Evolutionary conservation across 1,139 yeast genomes (phyloP).

Genomic region (Suhomyces choctaworum): DNA sequence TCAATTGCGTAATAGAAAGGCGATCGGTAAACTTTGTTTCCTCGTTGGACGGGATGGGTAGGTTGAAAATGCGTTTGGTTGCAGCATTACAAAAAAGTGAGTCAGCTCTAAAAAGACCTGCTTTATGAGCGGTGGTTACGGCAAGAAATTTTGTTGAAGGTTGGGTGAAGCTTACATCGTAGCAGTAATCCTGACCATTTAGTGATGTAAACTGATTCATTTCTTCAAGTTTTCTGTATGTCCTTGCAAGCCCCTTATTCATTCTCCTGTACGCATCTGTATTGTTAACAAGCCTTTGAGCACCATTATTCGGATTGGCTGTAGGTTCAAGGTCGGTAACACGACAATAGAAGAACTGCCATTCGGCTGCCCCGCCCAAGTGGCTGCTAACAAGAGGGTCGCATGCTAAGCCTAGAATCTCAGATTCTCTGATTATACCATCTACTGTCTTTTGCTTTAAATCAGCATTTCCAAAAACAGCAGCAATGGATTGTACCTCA

Average conservation of each 20-base stretch:
- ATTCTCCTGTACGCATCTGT: slow-evolving; percentile 43
- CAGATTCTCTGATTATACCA: slow-evolving; percentile 37
- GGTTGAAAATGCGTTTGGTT: slow-evolving; percentile 46
- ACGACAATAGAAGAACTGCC: slow-evolving; percentile 41
- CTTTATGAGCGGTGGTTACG: slow-evolving; percentile 43
- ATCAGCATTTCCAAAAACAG: slow-evolving; percentile 49
- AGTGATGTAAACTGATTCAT: slow-evolving; percentile 10
- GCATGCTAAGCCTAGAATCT: slow-evolving; percentile 32
- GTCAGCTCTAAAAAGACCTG: slow-evolving; percentile 52
- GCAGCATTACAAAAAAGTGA: slow-evolving; percentile 54
- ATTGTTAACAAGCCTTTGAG: slow-evolving; percentile 23
- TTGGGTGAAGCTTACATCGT: slow-evolving; percentile 4
- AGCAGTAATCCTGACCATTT: slow-evolving; percentile 16
- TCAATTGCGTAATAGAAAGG: slow-evolving; percentile 49
- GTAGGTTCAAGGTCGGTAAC: slow-evolving; percentile 14
- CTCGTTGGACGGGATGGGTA: slow-evolving; percentile 34
- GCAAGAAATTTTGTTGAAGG: slow-evolving; percentile 28
- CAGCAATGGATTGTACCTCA: slow-evolving; percentile 47
- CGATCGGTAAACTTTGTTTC: slow-evolving; percentile 49
- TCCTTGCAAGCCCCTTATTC: slow-evolving; percentile 24
- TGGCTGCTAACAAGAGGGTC: slow-evolving; percentile 43
- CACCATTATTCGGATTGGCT: slow-evolving; percentile 3
- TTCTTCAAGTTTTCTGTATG: neutral
- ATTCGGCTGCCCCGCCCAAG: slow-evolving; percentile 47
- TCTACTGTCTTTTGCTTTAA: slow-evolving; percentile 30